These are phyloP conservation scores for Dendrobium officinale DNA, from an alignment of 106 monocot species.

Conservation along the genomic window DNA sequence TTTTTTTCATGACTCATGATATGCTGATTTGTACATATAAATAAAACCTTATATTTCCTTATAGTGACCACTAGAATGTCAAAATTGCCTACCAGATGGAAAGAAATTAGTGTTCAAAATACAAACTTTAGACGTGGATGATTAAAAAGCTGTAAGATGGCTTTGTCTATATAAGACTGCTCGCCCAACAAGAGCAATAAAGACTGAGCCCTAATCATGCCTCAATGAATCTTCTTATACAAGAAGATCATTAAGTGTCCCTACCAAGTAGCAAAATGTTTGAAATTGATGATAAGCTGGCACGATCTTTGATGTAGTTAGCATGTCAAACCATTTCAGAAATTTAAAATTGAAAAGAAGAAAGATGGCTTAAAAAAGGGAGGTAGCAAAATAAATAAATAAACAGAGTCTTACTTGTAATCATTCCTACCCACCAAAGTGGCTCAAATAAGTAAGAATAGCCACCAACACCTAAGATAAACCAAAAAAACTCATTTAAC, in stretches of 20 bases:
- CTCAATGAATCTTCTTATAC: background rate
- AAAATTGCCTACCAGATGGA: background rate
- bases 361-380: background rate
- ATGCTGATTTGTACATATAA: background rate
- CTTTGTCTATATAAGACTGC: background rate
- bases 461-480: constrained; percentile 24
- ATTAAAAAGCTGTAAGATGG: background rate
- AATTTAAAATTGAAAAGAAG: background rate
- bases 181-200: background rate
- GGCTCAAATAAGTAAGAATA: constrained; percentile 41
- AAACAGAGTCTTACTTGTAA: constrained; percentile 39
- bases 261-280: background rate
- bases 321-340: background rate
- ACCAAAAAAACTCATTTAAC: background rate
- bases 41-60: background rate
- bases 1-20: background rate
- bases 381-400: background rate
- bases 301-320: background rate
- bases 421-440: constrained; percentile 58
- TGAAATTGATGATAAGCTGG: background rate
- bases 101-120: background rate
- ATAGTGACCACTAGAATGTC: background rate
- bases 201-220: background rate
- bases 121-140: background rate
- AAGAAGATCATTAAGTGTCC: background rate